phyloP scores from a whole-genome alignment of 2,329 filamentous ascomycete species.

The Clonostachys chloroleuca region DNA sequence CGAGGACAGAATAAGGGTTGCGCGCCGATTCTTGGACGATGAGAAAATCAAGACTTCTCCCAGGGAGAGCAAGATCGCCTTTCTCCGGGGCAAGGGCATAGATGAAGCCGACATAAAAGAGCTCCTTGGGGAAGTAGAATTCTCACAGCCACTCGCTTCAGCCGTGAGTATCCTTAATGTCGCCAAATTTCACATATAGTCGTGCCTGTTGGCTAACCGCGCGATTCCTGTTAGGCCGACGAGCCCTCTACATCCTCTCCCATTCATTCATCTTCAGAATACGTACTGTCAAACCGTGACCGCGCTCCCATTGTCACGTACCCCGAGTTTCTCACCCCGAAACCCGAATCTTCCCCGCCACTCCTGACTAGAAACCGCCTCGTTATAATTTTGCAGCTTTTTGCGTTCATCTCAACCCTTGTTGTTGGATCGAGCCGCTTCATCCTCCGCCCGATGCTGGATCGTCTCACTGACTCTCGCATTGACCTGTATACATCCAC shows the following conservation, averaged over 20 bases:
- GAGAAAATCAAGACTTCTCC: slow-evolving; percentile 65
- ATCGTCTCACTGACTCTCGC: slow-evolving; percentile 45
- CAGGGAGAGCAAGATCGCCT: slow-evolving; percentile 68
- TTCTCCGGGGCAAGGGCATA: slow-evolving; percentile 75
- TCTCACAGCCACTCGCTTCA: too few relatives aligned
- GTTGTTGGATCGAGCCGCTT: slow-evolving; percentile 70
- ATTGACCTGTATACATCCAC: slow-evolving; percentile 46
- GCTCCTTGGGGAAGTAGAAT: slow-evolving; percentile 41
- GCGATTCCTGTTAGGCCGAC: neutral
- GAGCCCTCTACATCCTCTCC: slow-evolving; percentile 11
- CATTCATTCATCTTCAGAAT: slow-evolving; percentile 13
- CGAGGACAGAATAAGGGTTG: slow-evolving; percentile 50
- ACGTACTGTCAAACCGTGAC: slow-evolving; percentile 22
- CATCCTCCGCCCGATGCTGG: slow-evolving; percentile 60
- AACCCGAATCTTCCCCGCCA: slow-evolving; percentile 55
- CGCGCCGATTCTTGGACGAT: slow-evolving; percentile 71
- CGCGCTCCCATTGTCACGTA: slow-evolving; percentile 63
- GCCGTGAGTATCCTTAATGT: too few relatives aligned
- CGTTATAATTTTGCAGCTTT: slow-evolving; percentile 53
- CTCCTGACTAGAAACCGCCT: slow-evolving; percentile 58
- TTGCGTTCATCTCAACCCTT: slow-evolving; percentile 53
- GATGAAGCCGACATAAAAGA: slow-evolving; percentile 60
- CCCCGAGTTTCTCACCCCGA: slow-evolving; percentile 57
- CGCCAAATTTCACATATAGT: slow-evolving; percentile 7
- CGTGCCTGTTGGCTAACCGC: neutral